These are phyloP conservation scores for Aureobasidium sp. DNA, from an alignment of 2,329 filamentous ascomycete species.

Conservation along the genomic window DNA sequence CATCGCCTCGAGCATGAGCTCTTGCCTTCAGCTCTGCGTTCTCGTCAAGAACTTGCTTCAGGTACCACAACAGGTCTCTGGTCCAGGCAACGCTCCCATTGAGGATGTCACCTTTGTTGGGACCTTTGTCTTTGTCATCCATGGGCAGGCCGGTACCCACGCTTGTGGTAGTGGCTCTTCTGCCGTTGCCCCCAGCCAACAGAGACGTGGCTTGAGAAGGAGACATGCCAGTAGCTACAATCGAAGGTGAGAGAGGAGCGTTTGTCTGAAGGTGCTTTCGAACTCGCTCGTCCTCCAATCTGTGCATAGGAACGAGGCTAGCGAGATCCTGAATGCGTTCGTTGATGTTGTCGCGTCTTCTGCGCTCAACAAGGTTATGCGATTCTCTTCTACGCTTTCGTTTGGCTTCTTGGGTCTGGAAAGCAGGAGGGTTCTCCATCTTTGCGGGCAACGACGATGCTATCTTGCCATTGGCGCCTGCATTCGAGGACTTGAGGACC, in stretches of 20 bases:
- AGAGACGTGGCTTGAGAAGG: slow-evolving; percentile 77
- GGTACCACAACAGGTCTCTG: slow-evolving; percentile 93
- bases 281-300: slow-evolving; percentile 93
- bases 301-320: slow-evolving; percentile 82
- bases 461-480: slow-evolving; percentile 31
- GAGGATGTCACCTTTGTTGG: slow-evolving; percentile 97
- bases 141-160: slow-evolving; percentile 88
- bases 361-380: slow-evolving; percentile 91
- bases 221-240: slow-evolving; percentile 60
- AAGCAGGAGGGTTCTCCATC: slow-evolving; percentile 22
- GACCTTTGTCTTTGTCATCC: slow-evolving; percentile 96
- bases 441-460: slow-evolving; percentile 73
- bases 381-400: slow-evolving; percentile 83
- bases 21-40: slow-evolving; percentile 77
- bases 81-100: slow-evolving; percentile 97
- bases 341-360: slow-evolving; percentile 95
- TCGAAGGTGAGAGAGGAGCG: slow-evolving; percentile 75
- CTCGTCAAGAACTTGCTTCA: slow-evolving; percentile 80
- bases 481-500: slow-evolving; percentile 73
- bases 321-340: slow-evolving; percentile 96
- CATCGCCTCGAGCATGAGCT: slow-evolving; percentile 63
- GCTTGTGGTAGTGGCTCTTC: slow-evolving; percentile 58
- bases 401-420: slow-evolving; percentile 88
- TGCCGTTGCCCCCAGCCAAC: slow-evolving; percentile 73
- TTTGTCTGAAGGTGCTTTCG: slow-evolving; percentile 91